phyloP scores from a whole-genome alignment of 306 rosid species.

The Acacia melanoxylon region DNA sequence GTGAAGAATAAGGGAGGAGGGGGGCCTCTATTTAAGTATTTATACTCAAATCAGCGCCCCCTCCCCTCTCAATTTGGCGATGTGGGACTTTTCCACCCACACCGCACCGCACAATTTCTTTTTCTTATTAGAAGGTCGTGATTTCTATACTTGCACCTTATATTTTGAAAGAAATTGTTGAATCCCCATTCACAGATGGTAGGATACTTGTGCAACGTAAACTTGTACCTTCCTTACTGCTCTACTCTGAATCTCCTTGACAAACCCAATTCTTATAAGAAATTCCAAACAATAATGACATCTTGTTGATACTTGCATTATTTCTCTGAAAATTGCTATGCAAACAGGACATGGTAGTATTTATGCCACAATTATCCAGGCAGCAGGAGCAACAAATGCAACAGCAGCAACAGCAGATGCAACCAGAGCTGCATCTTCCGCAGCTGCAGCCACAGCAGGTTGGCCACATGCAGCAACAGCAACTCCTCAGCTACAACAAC shows the following conservation, averaged over 20 bases:
- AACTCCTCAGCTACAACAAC: conserved; percentile 67
- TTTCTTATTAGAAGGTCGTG: no score
- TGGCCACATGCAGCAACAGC: conserved; percentile 24
- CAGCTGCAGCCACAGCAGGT: no score
- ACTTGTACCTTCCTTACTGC: no score
- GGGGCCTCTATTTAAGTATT: no score
- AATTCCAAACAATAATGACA: neutral
- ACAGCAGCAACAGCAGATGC: no score
- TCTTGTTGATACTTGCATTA: conserved; percentile 9
- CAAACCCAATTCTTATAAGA: neutral
- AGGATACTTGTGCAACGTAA: neutral
- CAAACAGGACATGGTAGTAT: conserved; percentile 92
- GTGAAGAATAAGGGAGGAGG: no score
- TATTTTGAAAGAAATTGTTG: neutral
- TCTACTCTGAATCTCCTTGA: neutral
- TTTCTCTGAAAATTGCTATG: conserved; percentile 33
- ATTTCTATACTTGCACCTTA: neutral
- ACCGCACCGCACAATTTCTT: no score
- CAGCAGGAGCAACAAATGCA: conserved; percentile 78
- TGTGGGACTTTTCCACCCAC: no score
- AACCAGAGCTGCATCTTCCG: no score
- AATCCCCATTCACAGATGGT: neutral
- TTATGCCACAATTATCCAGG: conserved; percentile 80
- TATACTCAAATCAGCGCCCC: no score
- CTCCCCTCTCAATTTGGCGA: no score